phyloP scores from a whole-genome alignment of 352 stramenopile species.

The Phytophthora podocarpi region DNA sequence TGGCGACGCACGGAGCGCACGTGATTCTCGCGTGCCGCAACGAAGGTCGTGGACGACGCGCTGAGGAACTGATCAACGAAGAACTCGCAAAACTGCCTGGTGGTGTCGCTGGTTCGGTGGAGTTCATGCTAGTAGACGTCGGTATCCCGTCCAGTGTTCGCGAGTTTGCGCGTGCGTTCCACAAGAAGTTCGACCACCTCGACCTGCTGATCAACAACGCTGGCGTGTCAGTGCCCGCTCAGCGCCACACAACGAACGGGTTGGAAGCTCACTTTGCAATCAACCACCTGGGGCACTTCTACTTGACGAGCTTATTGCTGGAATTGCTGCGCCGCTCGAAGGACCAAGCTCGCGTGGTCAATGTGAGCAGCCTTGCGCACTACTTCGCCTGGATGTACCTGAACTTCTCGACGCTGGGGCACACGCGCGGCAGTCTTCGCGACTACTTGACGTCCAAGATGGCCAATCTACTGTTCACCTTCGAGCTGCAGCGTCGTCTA shows the following conservation, averaged over 20 bases:
- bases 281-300: slow-evolving; percentile 80
- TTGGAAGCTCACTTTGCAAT: slow-evolving; percentile 71
- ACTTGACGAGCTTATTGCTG: slow-evolving; percentile 58
- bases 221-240: slow-evolving; percentile 50
- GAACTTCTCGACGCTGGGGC: slow-evolving; percentile 42
- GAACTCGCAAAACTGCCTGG: slow-evolving; percentile 7
- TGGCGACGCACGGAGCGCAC: slow-evolving; percentile 62
- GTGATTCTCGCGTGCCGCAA: slow-evolving; percentile 83
- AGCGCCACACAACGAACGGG: slow-evolving; percentile 41
- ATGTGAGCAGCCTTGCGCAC: slow-evolving; percentile 60
- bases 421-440: slow-evolving; percentile 43
- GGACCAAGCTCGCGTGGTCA: slow-evolving; percentile 48
- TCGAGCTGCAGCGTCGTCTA: slow-evolving; percentile 58
- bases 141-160: slow-evolving; percentile 44
- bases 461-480: slow-evolving; percentile 66
- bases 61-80: slow-evolving; percentile 38
- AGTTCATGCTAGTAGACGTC: slow-evolving; percentile 56
- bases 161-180: slow-evolving; percentile 45
- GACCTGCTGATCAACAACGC: slow-evolving; percentile 84
- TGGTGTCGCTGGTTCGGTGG: slow-evolving; percentile 41
- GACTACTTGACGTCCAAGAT: slow-evolving; percentile 69
- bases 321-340: slow-evolving; percentile 40
- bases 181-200: slow-evolving; percentile 41
- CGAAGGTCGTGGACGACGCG: slow-evolving; percentile 31
- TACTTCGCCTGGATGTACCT: slow-evolving; percentile 36